Evolutionary conservation across 805 yeast genomes (phyloP), one percentile per base, ranked within the genome.

Genomic region (Cyberlindnera euphorbiae): DNA sequence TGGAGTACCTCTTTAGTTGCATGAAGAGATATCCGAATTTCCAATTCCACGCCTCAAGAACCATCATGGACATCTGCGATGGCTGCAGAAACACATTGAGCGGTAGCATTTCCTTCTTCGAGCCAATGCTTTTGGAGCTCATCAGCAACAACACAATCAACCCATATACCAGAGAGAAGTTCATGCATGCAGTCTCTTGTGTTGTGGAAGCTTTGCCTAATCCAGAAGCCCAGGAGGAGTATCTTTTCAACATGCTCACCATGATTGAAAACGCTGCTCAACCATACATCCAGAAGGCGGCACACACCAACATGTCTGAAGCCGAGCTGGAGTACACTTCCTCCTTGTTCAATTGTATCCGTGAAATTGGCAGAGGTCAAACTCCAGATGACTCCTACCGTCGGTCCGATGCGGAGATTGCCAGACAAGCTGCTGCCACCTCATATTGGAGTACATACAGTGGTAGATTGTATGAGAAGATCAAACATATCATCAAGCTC

Each of bases 331-430:
- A 73, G 3, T 79, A 78, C 44, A 49, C 73, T 1, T 52, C 67
- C 3, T 79, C 88, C 17, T 58, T 84, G 30, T 56, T 85, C 17
- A 60, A 73, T 11, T 82, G 87, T 50, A 56, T 87, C 0, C 68
- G 69, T n/a, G 84, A 81, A 35, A 62, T 86, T 4, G 93, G 87
- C 0, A 80, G 78, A 38, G 86, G 88, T 0, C 57, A 82, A 50
- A 74, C 75, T 33, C 79, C 85, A 0, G 77, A 68, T 26, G 86
- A 79, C 17, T 60, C 64, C 32, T 55, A 63, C 49, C 45, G 53
- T 8, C 22, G 22, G 7, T 19, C 22, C 9, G 22, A 19, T 9
- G 22, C 7, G 22, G 22, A 19, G 22, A 7, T 8, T 7, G 22
- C 22, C 7, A 19, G 22, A 19, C 22, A 19, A 9, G 9, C 7